These are phyloP conservation scores for Oehlia diaphana DNA, from an alignment of 192 early-diverging fungal species.

Conservation along the genomic window DNA sequence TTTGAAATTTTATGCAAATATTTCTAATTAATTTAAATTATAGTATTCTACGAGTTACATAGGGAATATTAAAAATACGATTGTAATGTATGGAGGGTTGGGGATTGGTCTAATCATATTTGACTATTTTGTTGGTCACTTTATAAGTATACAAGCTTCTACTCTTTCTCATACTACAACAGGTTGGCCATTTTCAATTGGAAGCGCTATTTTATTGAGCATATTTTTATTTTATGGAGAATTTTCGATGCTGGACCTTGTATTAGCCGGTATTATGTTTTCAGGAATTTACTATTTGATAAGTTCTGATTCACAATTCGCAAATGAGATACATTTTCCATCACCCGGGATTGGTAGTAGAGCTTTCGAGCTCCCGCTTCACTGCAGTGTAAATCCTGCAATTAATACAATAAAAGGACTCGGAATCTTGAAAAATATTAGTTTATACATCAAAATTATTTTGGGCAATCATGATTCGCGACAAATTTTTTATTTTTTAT, in stretches of 20 bases:
- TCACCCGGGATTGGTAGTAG: conserved; percentile 35
- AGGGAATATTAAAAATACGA: neutral
- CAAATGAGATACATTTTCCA: conserved; percentile 36
- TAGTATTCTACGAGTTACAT: conserved; percentile 2
- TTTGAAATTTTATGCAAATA: conserved; percentile 28
- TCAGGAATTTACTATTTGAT: conserved; percentile 42
- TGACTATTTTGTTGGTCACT: conserved; percentile 45
- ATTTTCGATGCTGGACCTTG: conserved; percentile 39
- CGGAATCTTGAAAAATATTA: conserved; percentile 29
- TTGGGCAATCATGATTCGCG: conserved; percentile 74
- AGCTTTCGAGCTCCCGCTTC: conserved; percentile 39
- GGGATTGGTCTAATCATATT: conserved; percentile 41
- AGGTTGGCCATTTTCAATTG: conserved; percentile 43
- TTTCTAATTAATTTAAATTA: conserved; percentile 20
- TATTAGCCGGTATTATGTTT: conserved; percentile 38
- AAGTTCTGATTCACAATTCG: conserved; percentile 27
- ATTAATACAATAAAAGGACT: conserved; percentile 9
- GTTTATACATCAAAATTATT: conserved; percentile 52
- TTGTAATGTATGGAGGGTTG: conserved; percentile 29
- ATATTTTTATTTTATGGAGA: conserved; percentile 38
- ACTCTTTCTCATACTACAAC: conserved; percentile 36
- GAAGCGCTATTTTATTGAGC: conserved; percentile 35
- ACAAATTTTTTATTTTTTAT: conserved; percentile 91
- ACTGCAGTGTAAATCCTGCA: conserved; percentile 26
- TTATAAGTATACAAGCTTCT: conserved; percentile 33